phyloP scores from a whole-genome alignment of 768 basidiomycete genomes.

The Tulasnella sp. region DNA sequence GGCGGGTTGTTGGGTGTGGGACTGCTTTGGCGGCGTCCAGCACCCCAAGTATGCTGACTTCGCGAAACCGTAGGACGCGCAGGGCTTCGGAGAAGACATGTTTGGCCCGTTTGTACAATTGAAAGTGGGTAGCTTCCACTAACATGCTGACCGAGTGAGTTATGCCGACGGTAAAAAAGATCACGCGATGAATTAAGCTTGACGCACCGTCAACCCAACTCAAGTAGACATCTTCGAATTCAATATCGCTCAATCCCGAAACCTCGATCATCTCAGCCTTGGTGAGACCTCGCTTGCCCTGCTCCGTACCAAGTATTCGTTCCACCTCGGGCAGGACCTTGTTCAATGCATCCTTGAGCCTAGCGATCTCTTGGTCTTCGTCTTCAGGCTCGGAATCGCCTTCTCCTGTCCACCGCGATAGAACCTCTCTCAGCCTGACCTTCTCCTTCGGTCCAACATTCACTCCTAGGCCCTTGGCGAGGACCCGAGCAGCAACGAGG shows the following conservation, averaged over 20 bases:
- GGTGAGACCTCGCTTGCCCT: conserved; percentile 50
- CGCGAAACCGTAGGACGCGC: conserved; percentile 69
- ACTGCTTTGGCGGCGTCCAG: conserved; percentile 20
- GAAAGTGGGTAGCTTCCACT: conserved; percentile 76
- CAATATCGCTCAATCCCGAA: conserved; percentile 43
- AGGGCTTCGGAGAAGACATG: conserved; percentile 76
- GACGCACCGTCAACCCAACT: conserved; percentile 68
- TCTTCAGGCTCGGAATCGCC: conserved; percentile 34
- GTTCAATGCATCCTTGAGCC: conserved; percentile 40
- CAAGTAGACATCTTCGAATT: conserved; percentile 59
- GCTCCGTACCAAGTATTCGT: conserved; percentile 32
- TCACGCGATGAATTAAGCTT: background rate
- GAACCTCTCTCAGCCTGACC: conserved; percentile 56
- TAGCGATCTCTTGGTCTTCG: conserved; percentile 28
- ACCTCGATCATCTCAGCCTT: conserved; percentile 63
- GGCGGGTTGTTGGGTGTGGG: conserved; percentile 8
- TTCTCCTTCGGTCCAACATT: conserved; percentile 35
- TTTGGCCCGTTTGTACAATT: conserved; percentile 69
- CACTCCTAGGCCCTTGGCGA: conserved; percentile 51
- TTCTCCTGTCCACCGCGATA: conserved; percentile 46
- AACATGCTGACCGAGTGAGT: background rate
- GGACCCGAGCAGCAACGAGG: conserved; percentile 63
- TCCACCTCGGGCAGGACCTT: conserved; percentile 40
- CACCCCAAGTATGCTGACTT: conserved; percentile 44
- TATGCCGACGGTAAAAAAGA: background rate